These are phyloP conservation scores for Trapa incisa DNA, from an alignment of 345 rosid genomes.

Conservation along the genomic window DNA sequence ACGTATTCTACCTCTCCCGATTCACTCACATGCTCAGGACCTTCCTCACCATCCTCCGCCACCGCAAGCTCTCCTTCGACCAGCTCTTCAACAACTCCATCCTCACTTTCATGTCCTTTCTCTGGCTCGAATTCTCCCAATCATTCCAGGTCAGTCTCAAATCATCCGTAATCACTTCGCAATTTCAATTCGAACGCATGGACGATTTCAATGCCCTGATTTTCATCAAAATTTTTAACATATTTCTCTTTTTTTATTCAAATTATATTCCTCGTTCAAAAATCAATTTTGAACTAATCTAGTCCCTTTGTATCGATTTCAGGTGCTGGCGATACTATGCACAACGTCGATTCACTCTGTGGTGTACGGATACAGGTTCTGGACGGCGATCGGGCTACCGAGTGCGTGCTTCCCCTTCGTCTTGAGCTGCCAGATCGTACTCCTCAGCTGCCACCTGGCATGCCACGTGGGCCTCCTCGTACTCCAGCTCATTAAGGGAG, in stretches of 20 bases:
- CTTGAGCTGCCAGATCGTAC: slow-evolving; percentile 47
- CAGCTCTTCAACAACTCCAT: slow-evolving; percentile 59
- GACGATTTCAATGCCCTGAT: too few species aligned
- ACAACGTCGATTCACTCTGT: slow-evolving; percentile 55
- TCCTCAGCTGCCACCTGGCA: slow-evolving; percentile 48
- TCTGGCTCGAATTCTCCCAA: slow-evolving; percentile 87
- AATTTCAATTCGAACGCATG: too few species aligned
- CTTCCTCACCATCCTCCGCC: slow-evolving; percentile 36
- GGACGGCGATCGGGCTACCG: slow-evolving; percentile 76
- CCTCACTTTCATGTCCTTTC: slow-evolving; percentile 49
- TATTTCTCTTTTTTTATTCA: too few species aligned
- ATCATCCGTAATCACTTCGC: not conserved
- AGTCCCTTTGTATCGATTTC: not conserved
- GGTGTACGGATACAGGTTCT: slow-evolving; percentile 78
- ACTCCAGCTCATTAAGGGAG: slow-evolving; percentile 70
- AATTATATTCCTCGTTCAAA: too few species aligned
- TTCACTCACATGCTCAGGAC: slow-evolving; percentile 71
- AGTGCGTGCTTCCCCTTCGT: slow-evolving; percentile 70
- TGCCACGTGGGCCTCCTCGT: slow-evolving; percentile 72
- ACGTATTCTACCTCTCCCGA: slow-evolving; percentile 65
- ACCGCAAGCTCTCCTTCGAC: slow-evolving; percentile 36
- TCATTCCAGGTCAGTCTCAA: slow-evolving; percentile 39
- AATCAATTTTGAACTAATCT: too few species aligned
- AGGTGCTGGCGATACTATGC: slow-evolving; percentile 53
- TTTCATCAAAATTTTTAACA: too few species aligned